Evolutionary conservation across 108 stramenopile species (phyloP).

Genomic region (Nitzschia putrida): DNA sequence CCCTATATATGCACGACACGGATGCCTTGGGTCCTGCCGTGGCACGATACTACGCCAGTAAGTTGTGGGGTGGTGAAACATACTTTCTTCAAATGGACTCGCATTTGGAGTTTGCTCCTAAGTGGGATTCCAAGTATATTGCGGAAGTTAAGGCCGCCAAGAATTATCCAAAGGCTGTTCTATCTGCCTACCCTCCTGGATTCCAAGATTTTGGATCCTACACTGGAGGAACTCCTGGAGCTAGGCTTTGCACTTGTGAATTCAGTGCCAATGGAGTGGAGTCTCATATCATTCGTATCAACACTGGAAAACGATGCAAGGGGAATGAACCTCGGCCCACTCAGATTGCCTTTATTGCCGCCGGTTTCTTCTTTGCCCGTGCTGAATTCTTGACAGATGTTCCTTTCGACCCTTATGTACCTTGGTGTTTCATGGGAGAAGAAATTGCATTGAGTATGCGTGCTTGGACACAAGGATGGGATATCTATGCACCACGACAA

Average conservation of each 20-base stretch:
- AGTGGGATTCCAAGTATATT: constrained; percentile 80
- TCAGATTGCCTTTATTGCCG: constrained; percentile 78
- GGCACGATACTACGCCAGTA: constrained; percentile 86
- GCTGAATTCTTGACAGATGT: constrained; percentile 78
- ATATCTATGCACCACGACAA: constrained; percentile 88
- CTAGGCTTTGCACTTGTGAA: constrained; percentile 62
- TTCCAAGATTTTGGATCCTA: constrained; percentile 44
- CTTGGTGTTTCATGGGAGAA: constrained; percentile 97
- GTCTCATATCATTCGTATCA: constrained; percentile 71
- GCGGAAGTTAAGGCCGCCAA: constrained; percentile 60
- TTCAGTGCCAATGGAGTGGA: constrained; percentile 62
- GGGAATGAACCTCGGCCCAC: constrained; percentile 21
- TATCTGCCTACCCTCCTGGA: constrained; percentile 85
- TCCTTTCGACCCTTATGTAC: constrained; percentile 93
- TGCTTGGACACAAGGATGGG: constrained; percentile 89
- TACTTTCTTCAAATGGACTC: constrained; percentile 91
- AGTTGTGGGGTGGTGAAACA: constrained; percentile 93
- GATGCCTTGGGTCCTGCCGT: constrained; percentile 90
- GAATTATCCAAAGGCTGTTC: constrained; percentile 70
- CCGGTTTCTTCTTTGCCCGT: constrained; percentile 92
- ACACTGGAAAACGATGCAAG: constrained; percentile 36
- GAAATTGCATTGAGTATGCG: constrained; percentile 86
- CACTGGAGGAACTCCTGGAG: constrained; percentile 48
- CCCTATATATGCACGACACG: constrained; percentile 83
- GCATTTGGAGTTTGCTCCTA: constrained; percentile 73